A percentile compares a stretch with the other conserved stretches of the same genome.
phyloP scores from a whole-genome alignment of 352 stramenopile species.

The Phytophthora hybrid region DNA sequence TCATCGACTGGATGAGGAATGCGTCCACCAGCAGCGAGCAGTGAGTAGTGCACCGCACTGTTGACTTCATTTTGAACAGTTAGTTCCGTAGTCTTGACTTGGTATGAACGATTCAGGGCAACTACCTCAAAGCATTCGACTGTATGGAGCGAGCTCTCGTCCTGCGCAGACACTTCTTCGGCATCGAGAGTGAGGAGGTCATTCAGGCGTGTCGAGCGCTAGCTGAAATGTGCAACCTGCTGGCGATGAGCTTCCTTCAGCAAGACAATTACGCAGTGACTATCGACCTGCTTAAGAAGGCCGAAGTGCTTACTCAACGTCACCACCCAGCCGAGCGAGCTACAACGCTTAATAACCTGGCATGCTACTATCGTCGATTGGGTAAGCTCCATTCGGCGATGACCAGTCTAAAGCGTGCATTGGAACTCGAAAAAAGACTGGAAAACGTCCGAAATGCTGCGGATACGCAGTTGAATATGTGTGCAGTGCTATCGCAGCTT shows the following conservation, averaged over 20 bases:
- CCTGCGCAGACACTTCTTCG: conserved; percentile 93
- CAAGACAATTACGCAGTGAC: conserved; percentile 93
- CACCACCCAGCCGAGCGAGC: conserved; percentile 78
- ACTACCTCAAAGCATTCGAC: conserved; percentile 93
- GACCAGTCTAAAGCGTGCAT: conserved; percentile 90
- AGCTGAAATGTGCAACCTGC: conserved; percentile 94
- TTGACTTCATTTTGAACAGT: neutral
- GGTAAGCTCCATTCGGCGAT: conserved; percentile 93
- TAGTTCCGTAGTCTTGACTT: neutral
- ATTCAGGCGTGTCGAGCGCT: conserved; percentile 87
- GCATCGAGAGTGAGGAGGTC: conserved; percentile 89
- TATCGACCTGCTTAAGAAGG: conserved; percentile 94
- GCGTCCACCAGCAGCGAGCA: conserved; percentile 85
- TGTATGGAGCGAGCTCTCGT: conserved; percentile 94
- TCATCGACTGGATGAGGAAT: conserved; percentile 92
- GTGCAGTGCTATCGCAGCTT: conserved; percentile 91
- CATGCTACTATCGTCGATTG: conserved; percentile 92
- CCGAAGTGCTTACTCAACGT: conserved; percentile 91
- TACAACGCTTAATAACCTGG: conserved; percentile 95
- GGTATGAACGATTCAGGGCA: conserved; percentile 53
- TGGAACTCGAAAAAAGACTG: conserved; percentile 87
- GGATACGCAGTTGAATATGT: conserved; percentile 95
- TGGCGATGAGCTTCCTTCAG: conserved; percentile 95
- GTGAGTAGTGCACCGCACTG: conserved; percentile 35
- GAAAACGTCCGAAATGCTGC: conserved; percentile 82